Base-by-base conservation (phyloP, 2,329 filamentous ascomycete genomes). In the Balansia obtecta region DNA sequence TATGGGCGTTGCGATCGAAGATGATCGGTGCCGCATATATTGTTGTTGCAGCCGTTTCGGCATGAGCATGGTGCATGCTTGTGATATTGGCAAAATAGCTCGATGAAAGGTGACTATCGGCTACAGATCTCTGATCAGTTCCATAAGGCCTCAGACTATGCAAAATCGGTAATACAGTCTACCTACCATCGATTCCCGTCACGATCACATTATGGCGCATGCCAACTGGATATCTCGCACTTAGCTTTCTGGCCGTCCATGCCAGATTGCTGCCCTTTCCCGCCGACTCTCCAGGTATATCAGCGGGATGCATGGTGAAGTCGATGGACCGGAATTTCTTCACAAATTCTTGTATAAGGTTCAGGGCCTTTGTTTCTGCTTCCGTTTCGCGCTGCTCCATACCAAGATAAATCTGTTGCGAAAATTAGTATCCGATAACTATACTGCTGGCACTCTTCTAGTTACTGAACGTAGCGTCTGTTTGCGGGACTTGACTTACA, bases 231-330 rank as follows among this genome's bases (percentile, higher is more conserved):
- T 85, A 85, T 58, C 74, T 80, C 58, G 76, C 74, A 61, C 79
- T 82, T 48, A 83, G 71, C 62, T 82, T 80, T 55, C 77, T 76
- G 10, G 82, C 83, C 16, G 82, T 82, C 80, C 83, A 88, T 48
- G 78, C 77, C 53, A 85, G 74, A 63, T 88, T 88, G 68, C 83
- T 87, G 55, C 84, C 84, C 61, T 88, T 88, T 52, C 84, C 84
- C 49, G 83, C 80, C 46, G 83, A 77, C 61, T 88, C 84, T 12
- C 80, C 79, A 3, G 77, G 75, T 48, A 87, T 77, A 50, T 79
- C 79, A 20, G 72, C 66, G 1, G 84, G 83, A 58, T 88, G 84
- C 12, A 85, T 65, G 2, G 82, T 86, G 61, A 78, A 82, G 58
- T 80, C 77, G 57, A 88, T 82, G 52, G 74, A 76, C 41, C 79